These are phyloP conservation scores for Tubosaeta sp. DNA, from an alignment of 768 basidiomycete genomes.

Conservation along the genomic window DNA sequence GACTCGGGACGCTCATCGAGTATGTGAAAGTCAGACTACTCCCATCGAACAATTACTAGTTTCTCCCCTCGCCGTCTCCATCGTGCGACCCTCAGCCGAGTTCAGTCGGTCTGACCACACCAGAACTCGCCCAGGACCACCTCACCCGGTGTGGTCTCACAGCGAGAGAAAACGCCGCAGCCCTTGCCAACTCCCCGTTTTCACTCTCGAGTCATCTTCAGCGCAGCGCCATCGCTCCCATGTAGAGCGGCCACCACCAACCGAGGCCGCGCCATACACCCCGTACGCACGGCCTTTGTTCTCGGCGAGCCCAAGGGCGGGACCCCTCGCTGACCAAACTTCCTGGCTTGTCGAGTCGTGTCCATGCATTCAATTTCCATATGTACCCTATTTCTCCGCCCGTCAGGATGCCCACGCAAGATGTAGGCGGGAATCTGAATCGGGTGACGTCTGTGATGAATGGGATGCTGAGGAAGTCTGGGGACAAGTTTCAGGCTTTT, in stretches of 20 bases:
- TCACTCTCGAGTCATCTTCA: slow-evolving; percentile 35
- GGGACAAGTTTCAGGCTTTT: slow-evolving; percentile 64
- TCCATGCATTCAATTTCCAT: slow-evolving; percentile 46
- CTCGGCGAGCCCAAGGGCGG: slow-evolving; percentile 52
- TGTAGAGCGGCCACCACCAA: slow-evolving; percentile 44
- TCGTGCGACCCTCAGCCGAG: not conserved
- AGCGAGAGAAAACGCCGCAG: slow-evolving; percentile 40
- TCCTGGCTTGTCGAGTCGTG: slow-evolving; percentile 60
- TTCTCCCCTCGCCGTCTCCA: not conserved
- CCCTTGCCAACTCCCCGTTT: slow-evolving; percentile 49
- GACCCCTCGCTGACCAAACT: slow-evolving; percentile 42
- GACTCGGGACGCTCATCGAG: too few relatives aligned
- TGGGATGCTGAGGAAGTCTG: slow-evolving; percentile 35
- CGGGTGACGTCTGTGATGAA: slow-evolving; percentile 38
- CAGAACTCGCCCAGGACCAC: slow-evolving; percentile 83
- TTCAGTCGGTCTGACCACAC: slow-evolving; percentile 52
- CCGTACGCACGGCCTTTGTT: slow-evolving; percentile 74
- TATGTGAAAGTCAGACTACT: too few relatives aligned
- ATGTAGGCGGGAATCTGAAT: slow-evolving; percentile 23
- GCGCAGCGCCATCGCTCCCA: slow-evolving; percentile 31
- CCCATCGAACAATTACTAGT: too few relatives aligned
- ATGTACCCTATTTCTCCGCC: slow-evolving; percentile 58
- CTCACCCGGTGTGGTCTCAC: slow-evolving; percentile 60
- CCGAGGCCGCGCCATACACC: slow-evolving; percentile 14
- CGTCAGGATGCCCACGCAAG: slow-evolving; percentile 33